Conservation (phyloP, 495 filamentous ascomycete species). For the Xylaria palmicola region DNA sequence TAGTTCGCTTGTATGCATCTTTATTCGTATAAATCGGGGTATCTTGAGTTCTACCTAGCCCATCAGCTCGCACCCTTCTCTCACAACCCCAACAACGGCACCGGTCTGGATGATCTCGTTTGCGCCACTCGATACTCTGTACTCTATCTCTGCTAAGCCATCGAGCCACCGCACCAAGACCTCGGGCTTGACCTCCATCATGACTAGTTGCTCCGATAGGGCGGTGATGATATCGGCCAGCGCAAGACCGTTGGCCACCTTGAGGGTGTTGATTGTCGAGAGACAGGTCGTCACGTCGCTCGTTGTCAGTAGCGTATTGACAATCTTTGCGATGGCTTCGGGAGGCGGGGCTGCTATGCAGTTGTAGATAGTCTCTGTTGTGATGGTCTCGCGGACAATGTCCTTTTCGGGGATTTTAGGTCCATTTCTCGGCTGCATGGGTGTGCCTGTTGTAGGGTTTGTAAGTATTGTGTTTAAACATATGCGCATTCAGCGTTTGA, state of each 20-base stretch:
- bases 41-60: constrained; percentile 26
- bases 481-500: not conserved
- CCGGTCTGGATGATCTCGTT: constrained; percentile 91
- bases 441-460: constrained; percentile 54
- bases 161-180: constrained; percentile 90
- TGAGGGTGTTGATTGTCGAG: constrained; percentile 80
- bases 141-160: constrained; percentile 89
- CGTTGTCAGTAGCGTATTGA: constrained; percentile 75
- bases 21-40: not conserved
- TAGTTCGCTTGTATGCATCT: not conserved
- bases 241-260: constrained; percentile 82
- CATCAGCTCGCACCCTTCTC: constrained; percentile 78
- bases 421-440: constrained; percentile 63
- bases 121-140: constrained; percentile 82
- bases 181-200: constrained; percentile 81
- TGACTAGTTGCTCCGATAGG: constrained; percentile 74
- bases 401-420: constrained; percentile 58
- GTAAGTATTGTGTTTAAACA: not conserved
- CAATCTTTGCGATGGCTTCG: constrained; percentile 79
- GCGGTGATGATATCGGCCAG: constrained; percentile 90
- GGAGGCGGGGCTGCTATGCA: constrained; percentile 97
- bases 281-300: constrained; percentile 85
- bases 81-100: constrained; percentile 83
- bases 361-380: constrained; percentile 89
- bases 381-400: constrained; percentile 78